A percentile compares a stretch with the other conserved stretches of the same genome.
Evolutionary conservation across 176 grass and related monocot genomes (phyloP).

Genomic region (Lolium perenne): DNA sequence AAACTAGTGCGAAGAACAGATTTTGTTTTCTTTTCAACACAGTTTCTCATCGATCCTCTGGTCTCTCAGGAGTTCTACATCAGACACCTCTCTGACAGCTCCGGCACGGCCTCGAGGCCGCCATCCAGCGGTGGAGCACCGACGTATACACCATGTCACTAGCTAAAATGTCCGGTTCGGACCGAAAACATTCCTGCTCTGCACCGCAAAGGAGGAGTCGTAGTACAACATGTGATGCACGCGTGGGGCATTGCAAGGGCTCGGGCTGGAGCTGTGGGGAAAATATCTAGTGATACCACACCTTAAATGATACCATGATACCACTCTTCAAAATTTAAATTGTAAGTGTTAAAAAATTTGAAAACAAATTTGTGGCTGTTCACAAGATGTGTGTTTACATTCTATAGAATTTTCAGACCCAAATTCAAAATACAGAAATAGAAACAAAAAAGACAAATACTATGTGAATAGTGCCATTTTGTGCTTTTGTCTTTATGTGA

Average conservation of each 20-base stretch:
- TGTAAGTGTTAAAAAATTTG: too few relatives aligned
- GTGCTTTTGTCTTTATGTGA: too few relatives aligned
- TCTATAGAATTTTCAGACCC: too few relatives aligned
- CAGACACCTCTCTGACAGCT: constrained; percentile 66
- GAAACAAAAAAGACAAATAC: too few relatives aligned
- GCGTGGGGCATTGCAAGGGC: constrained; percentile 44
- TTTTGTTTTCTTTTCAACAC: constrained; percentile 1
- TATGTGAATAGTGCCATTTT: too few relatives aligned
- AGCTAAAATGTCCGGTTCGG: not conserved
- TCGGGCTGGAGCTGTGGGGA: constrained; percentile 74
- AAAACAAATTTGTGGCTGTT: too few relatives aligned
- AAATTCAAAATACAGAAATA: too few relatives aligned
- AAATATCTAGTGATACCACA: too few relatives aligned
- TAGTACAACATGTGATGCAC: not conserved
- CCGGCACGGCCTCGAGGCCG: constrained; percentile 60
- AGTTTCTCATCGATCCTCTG: constrained; percentile 26
- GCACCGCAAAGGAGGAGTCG: not conserved
- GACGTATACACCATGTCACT: constrained; percentile 43
- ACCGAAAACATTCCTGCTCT: not conserved
- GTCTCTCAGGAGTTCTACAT: constrained; percentile 81
- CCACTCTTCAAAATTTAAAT: too few relatives aligned
- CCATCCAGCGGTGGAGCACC: constrained; percentile 70
- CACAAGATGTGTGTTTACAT: too few relatives aligned
- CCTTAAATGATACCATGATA: too few relatives aligned
- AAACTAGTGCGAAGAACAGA: not conserved